Evolutionary conservation across 345 rosid genomes (phyloP).

Genomic region (Balakata baccata): DNA sequence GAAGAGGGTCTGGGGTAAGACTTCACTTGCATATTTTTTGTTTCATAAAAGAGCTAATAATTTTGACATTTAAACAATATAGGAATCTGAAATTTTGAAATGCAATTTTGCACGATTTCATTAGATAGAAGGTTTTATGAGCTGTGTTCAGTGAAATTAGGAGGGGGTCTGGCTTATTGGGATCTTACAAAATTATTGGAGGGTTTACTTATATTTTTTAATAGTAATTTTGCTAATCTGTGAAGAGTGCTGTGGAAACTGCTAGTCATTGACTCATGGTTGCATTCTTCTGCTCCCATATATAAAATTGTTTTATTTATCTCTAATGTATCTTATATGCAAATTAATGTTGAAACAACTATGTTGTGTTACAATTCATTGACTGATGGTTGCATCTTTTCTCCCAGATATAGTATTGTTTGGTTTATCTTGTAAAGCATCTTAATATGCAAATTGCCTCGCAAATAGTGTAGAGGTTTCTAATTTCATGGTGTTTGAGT

Average conservation of each 20-base stretch:
- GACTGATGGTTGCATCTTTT: neutral
- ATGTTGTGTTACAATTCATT: neutral
- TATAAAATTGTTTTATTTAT: too few species aligned
- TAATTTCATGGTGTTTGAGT: neutral
- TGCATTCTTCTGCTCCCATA: too few species aligned
- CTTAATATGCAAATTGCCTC: neutral
- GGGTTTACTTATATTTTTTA: neutral
- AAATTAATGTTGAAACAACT: too few species aligned
- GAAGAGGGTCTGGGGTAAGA: constrained; percentile 84
- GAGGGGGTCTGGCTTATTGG: neutral
- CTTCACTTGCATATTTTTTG: neutral
- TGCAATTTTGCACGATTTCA: neutral
- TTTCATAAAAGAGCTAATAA: neutral
- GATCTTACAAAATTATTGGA: neutral
- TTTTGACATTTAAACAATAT: constrained; percentile 1
- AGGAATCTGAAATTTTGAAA: neutral
- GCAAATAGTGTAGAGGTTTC: neutral
- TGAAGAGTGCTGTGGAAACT: too few species aligned
- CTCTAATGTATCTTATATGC: too few species aligned
- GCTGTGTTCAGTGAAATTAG: neutral
- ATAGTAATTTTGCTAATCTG: too few species aligned
- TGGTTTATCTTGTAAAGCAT: neutral
- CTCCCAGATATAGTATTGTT: neutral
- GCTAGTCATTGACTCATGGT: too few species aligned
- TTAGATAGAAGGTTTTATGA: neutral